phyloP scores from a whole-genome alignment of 805 yeast species.

The Candida saitoana region DNA sequence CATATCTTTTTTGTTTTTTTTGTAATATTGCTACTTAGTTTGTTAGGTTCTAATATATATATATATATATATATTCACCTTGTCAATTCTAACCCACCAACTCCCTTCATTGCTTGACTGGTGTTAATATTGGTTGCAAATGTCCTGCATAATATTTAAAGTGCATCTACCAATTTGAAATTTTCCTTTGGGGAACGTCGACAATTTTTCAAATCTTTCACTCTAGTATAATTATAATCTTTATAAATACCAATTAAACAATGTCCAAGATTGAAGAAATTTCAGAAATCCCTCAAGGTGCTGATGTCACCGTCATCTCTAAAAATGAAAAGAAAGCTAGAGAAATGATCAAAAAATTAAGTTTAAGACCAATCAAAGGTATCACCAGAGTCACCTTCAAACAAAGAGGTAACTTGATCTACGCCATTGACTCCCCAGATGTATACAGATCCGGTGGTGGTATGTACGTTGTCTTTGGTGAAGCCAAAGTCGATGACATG shows the following conservation, averaged over 20 bases:
- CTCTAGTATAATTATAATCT: background rate
- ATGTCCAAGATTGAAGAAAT: constrained; percentile 50
- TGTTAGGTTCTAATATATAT: background rate
- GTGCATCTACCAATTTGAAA: too few species aligned
- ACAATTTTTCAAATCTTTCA: constrained; percentile 4
- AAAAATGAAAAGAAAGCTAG: constrained; percentile 96
- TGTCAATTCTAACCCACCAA: too few species aligned
- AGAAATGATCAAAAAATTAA: constrained; percentile 80
- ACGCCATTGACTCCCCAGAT: constrained; percentile 90
- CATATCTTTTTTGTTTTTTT: too few species aligned
- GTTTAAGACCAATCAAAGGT: constrained; percentile 86
- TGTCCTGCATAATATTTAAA: too few species aligned
- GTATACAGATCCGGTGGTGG: constrained; percentile 93
- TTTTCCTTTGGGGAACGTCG: too few species aligned
- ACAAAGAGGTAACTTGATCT: constrained; percentile 85
- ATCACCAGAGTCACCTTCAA: constrained; percentile 93
- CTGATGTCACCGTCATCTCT: constrained; percentile 74
- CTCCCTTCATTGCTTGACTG: too few species aligned
- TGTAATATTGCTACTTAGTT: too few species aligned
- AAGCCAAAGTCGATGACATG: constrained; percentile 93
- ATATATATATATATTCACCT: too few species aligned
- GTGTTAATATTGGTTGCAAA: too few species aligned
- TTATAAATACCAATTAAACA: constrained; percentile 19
- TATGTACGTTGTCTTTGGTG: constrained; percentile 95
- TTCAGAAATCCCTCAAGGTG: constrained; percentile 81